Evolutionary conservation across 208 protist species (phyloP).

Genomic region (Spongospora subterranea): DNA sequence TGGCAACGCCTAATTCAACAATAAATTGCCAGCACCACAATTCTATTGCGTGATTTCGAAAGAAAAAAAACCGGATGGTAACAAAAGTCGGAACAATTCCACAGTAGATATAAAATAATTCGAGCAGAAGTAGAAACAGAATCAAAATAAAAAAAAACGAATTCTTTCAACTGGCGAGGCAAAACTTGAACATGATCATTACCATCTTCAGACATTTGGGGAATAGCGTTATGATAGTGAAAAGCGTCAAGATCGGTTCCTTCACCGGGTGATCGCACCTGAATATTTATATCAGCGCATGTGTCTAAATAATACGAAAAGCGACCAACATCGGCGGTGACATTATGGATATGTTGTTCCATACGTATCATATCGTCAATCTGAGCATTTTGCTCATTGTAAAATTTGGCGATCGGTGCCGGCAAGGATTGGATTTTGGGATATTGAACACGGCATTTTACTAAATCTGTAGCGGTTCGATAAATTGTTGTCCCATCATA

Average conservation of each 20-base stretch:
- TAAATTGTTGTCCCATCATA: neutral
- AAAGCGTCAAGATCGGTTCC: neutral
- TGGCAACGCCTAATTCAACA: neutral
- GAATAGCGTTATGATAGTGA: slow-evolving; percentile 45
- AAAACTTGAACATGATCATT: slow-evolving; percentile 8
- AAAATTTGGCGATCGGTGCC: neutral
- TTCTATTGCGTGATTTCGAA: no score
- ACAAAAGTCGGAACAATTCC: no score
- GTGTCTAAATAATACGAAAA: neutral
- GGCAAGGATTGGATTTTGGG: neutral
- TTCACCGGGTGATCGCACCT: neutral
- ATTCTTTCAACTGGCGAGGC: no score
- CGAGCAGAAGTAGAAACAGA: no score
- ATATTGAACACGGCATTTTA: neutral
- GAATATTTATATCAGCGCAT: neutral
- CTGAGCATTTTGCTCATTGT: slow-evolving; percentile 7
- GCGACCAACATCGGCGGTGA: neutral
- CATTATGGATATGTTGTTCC: slow-evolving; percentile 47
- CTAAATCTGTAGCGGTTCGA: neutral
- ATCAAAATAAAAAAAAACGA: no score
- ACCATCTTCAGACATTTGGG: neutral
- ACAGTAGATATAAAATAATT: no score
- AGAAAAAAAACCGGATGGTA: no score
- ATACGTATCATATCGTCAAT: slow-evolving; percentile 31
- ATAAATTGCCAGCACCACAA: neutral